Evolutionary conservation across 2,329 filamentous ascomycete species (phyloP).

Genomic region (Acrodontium crateriforme): DNA sequence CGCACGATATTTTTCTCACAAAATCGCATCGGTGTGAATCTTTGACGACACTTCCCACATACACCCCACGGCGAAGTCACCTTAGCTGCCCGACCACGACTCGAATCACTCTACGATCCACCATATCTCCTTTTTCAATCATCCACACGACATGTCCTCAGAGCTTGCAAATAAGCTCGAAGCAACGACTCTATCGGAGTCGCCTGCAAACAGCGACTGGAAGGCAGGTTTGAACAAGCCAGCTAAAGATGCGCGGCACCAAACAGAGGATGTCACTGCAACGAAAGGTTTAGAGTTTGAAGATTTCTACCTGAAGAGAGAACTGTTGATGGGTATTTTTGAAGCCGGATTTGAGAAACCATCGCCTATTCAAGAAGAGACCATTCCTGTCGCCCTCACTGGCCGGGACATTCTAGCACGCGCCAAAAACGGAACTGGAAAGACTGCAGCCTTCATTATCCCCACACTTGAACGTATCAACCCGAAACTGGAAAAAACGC

Average conservation of each 20-base stretch:
- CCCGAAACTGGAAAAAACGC: constrained; percentile 89
- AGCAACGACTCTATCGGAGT: constrained; percentile 37
- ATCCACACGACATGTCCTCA: constrained; percentile 28
- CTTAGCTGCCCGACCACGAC: background rate
- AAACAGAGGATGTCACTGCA: constrained; percentile 95
- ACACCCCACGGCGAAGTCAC: too few species aligned
- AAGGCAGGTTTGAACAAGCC: constrained; percentile 60
- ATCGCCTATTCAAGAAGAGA: constrained; percentile 98
- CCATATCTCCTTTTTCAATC: background rate
- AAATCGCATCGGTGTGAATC: too few species aligned
- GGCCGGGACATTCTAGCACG: constrained; percentile 89
- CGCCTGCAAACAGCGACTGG: constrained; percentile 52
- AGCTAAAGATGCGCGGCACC: constrained; percentile 59
- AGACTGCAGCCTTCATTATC: constrained; percentile 96
- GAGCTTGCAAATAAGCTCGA: constrained; percentile 44
- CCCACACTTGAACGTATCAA: constrained; percentile 92
- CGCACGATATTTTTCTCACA: too few species aligned
- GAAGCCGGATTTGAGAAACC: constrained; percentile 98
- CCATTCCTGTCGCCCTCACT: constrained; percentile 89
- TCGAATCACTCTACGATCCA: background rate
- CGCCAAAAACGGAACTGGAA: constrained; percentile 97
- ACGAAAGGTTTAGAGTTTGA: constrained; percentile 97
- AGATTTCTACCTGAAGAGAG: constrained; percentile 87
- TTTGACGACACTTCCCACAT: too few species aligned
- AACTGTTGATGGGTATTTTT: constrained; percentile 97